Conservation (phyloP, 2,329 filamentous ascomycete species). For the Exophiala bonariae region DNA sequence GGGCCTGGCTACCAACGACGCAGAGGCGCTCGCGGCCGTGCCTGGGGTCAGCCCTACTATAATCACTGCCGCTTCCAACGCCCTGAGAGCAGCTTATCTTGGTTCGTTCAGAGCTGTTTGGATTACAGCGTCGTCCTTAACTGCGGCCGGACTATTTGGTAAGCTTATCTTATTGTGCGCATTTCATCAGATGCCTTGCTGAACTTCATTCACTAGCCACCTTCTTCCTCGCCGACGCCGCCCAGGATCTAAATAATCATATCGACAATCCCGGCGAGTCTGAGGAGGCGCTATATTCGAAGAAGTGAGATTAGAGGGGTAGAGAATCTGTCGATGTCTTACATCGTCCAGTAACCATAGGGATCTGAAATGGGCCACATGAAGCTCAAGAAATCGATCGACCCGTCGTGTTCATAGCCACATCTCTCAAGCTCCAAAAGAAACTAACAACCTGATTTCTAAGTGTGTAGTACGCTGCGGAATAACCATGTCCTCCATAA, state of each 20-base stretch:
- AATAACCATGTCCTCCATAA: no score
- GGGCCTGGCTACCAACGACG: conserved; percentile 6
- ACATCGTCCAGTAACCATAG: no score
- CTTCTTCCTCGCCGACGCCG: conserved; percentile 16
- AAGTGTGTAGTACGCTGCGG: no score
- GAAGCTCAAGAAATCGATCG: no score
- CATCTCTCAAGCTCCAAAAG: no score
- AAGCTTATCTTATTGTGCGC: no score
- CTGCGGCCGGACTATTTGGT: conserved; percentile 9
- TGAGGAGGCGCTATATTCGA: conserved; percentile 9
- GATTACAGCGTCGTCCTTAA: conserved; percentile 16
- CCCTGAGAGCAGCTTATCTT: conserved; percentile 18
- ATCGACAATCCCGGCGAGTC: conserved; percentile 16
- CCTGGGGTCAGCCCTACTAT: conserved; percentile 17
- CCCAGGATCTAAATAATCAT: conserved; percentile 21
- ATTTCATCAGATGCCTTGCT: neutral
- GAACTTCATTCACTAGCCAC: conserved; percentile 5
- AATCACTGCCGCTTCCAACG: conserved; percentile 11
- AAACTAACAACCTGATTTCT: no score
- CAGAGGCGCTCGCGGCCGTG: conserved; percentile 9
- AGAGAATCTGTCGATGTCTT: no score
- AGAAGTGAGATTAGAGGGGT: conserved; percentile 1
- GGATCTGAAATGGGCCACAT: no score
- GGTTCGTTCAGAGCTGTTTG: conserved; percentile 16
- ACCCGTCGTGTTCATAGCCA: no score